Base-by-base conservation (phyloP, 306 rosid species). In the Cercis canadensis region DNA sequence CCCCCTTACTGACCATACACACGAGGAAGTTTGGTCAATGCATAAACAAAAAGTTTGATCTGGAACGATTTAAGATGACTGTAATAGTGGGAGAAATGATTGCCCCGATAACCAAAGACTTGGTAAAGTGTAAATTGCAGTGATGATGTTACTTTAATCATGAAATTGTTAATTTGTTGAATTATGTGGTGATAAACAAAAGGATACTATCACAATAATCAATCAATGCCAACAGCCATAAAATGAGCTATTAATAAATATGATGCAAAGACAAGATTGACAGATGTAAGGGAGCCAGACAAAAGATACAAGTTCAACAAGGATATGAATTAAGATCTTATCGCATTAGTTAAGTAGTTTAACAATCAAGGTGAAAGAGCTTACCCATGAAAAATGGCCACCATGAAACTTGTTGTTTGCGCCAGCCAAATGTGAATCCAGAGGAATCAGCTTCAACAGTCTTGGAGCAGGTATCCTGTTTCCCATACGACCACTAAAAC, bases 311-410 rank as follows among this genome's bases (percentile, higher is more conserved):
- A 24, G 29, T 24, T 24, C 55, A 16, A 72, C 63, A 75, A 10
- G 18, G 55, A 31, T 39, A 45, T 32, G 45, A 17, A 32, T 1
- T 33, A 41, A 56, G 12, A 52, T 39, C 36, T 1, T 33, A 39
- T 45, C 1, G 57, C 8, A 77, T 53, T 34, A 62, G 7, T 36
- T 41, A 63, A 9, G 18, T 36, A 65, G 45, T 11, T 16, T 66
- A 73, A 61, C 53, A 66, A 54, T 13, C 54, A 81, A 17, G 11
- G 3, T 9, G 67, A 55, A 67, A 60, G 54, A 55, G 69, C 77
- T 78, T 88, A 92, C 98, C 98, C 97, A 92, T 49, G 98, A 92
- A 78, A 92, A 90, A 65, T 92, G 98, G 56, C 97, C 98, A 43
- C 97, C 93, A 50, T 87, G 98, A 57, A 92, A 90, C 74, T 67